Percentiles rank a stretch among this genome's conserved stretches.
Evolutionary conservation across 192 early-diverging fungal species (phyloP).

Genomic region (Phlyctochytrium planicorne): DNA sequence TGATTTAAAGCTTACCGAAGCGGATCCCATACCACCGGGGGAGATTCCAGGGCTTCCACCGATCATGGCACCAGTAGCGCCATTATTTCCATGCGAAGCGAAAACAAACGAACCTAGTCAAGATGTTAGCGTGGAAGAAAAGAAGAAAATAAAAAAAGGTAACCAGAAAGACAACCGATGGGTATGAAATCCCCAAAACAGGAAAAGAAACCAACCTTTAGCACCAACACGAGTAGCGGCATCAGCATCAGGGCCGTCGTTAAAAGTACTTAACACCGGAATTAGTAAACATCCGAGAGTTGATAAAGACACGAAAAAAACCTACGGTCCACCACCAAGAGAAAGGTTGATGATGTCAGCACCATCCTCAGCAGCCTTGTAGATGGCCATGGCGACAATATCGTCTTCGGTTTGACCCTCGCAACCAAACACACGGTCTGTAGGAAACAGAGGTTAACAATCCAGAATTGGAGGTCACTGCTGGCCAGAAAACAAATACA

Average conservation of each 20-base stretch:
- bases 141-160: no score
- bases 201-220: conserved; percentile 49
- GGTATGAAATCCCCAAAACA: no score
- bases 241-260: background rate
- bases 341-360: conserved; percentile 82
- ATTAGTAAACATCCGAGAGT: conserved; percentile 49
- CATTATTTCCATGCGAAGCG: no score
- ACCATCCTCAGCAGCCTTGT: conserved; percentile 61
- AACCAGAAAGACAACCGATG: no score
- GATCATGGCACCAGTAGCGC: conserved; percentile 74
- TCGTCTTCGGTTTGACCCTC: conserved; percentile 53
- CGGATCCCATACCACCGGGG: conserved; percentile 20
- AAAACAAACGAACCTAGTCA: no score
- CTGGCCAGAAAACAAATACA: no score
- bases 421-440: conserved; percentile 82
- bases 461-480: no score
- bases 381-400: conserved; percentile 72
- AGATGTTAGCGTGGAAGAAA: no score
- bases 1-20: conserved; percentile 5
- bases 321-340: conserved; percentile 64
- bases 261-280: conserved; percentile 32
- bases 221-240: conserved; percentile 29
- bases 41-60: conserved; percentile 60
- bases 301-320: conserved; percentile 56
- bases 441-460: no score